phyloP scores from a whole-genome alignment of 2,329 filamentous ascomycete genomes.

The Cordyceps fumosorosea region DNA sequence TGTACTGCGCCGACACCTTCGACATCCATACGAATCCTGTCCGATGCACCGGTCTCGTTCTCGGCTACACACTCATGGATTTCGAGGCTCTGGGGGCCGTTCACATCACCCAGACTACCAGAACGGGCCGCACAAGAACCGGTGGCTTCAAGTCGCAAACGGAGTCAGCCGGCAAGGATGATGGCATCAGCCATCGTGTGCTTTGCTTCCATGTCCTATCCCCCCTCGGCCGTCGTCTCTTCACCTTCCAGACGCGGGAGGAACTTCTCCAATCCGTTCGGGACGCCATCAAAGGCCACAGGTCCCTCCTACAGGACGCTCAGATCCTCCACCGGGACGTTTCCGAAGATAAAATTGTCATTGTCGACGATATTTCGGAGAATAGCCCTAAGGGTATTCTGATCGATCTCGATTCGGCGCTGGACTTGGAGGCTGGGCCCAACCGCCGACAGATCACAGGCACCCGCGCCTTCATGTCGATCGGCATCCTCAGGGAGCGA shows the following conservation, averaged over 20 bases:
- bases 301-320: not conserved
- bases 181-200: too few species aligned
- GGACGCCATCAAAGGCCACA: not conserved
- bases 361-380: not conserved
- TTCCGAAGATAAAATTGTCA: not conserved
- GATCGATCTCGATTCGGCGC: not conserved
- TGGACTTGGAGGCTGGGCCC: too few species aligned
- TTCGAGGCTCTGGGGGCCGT: too few species aligned
- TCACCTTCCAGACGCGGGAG: not conserved
- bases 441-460: not conserved
- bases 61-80: too few species aligned
- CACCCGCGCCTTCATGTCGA: not conserved
- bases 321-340: not conserved
- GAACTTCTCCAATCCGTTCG: not conserved
- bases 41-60: too few species aligned
- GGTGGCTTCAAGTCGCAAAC: too few species aligned
- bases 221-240: not conserved
- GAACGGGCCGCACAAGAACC: too few species aligned
- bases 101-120: too few species aligned
- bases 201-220: too few species aligned
- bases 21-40: not conserved
- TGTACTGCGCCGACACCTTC: not conserved
- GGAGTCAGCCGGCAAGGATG: too few species aligned
- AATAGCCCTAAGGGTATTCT: not conserved
- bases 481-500: not conserved